phyloP scores from a whole-genome alignment of 805 yeast genomes.

The Maudiozyma saulgeensis region DNA sequence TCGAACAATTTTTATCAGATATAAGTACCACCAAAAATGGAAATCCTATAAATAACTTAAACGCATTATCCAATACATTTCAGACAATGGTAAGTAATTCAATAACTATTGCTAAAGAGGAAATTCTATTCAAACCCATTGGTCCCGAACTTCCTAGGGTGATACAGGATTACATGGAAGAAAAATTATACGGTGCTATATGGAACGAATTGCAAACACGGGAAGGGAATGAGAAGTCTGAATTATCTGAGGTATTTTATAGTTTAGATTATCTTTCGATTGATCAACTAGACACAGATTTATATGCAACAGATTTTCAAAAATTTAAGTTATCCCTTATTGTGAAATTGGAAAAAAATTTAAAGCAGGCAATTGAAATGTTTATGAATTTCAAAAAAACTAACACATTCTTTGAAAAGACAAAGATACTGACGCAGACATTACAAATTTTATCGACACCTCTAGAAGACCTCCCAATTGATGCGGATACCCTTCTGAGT shows the following conservation, averaged over 20 bases:
- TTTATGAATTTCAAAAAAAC: constrained; percentile 40
- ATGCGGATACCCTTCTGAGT: constrained; percentile 76
- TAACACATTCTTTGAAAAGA: constrained; percentile 40
- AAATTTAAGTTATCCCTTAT: constrained; percentile 24
- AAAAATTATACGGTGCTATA: constrained; percentile 52
- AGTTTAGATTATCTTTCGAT: constrained; percentile 29
- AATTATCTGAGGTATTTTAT: not conserved
- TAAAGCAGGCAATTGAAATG: constrained; percentile 42
- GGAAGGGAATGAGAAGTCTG: not conserved
- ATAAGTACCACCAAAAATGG: not conserved
- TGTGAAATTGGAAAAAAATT: constrained; percentile 32
- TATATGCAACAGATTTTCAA: constrained; percentile 30
- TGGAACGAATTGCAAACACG: constrained; percentile 40
- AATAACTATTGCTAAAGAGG: constrained; percentile 6
- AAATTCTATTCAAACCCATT: constrained; percentile 9
- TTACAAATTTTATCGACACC: constrained; percentile 40
- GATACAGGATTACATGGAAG: constrained; percentile 64
- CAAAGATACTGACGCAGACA: constrained; percentile 41
- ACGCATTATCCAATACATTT: not conserved
- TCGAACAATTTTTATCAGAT: not conserved
- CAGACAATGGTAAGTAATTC: not conserved
- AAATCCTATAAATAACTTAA: not conserved
- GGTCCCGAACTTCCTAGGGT: constrained; percentile 38
- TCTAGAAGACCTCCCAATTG: constrained; percentile 33
- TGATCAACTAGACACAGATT: constrained; percentile 37